Percentiles rank a stretch among this genome's conserved stretches.
Evolutionary conservation across 2,329 filamentous ascomycete genomes (phyloP).

Genomic region (Colletotrichum eremochloae): DNA sequence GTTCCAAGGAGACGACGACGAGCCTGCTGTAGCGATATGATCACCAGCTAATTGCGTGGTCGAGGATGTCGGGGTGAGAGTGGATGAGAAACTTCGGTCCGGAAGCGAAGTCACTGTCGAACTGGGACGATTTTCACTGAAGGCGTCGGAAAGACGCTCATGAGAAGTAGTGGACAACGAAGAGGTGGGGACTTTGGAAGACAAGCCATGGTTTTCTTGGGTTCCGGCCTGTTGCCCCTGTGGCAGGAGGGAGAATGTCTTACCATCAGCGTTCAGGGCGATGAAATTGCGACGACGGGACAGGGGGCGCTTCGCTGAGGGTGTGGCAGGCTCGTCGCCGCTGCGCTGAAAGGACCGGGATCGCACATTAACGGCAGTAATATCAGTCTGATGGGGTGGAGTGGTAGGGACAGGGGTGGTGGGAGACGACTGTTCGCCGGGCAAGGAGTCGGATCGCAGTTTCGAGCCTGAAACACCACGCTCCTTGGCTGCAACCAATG

Average conservation of each 20-base stretch:
- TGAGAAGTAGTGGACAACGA: slow-evolving; percentile 65
- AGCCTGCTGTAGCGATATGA: slow-evolving; percentile 44
- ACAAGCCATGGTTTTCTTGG: slow-evolving; percentile 42
- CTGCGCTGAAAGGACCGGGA: slow-evolving; percentile 43
- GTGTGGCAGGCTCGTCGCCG: slow-evolving; percentile 42
- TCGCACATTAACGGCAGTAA: slow-evolving; percentile 55
- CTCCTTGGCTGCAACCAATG: slow-evolving; percentile 55
- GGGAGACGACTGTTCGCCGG: slow-evolving; percentile 51
- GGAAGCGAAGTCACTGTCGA: slow-evolving; percentile 63
- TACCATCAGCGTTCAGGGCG: slow-evolving; percentile 65
- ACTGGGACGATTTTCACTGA: slow-evolving; percentile 62
- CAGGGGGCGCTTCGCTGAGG: slow-evolving; percentile 48
- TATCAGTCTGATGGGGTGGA: slow-evolving; percentile 56
- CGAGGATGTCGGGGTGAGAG: slow-evolving; percentile 50
- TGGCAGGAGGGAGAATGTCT: slow-evolving; percentile 68
- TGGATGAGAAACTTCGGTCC: slow-evolving; percentile 58
- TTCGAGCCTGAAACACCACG: slow-evolving; percentile 62
- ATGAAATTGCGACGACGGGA: slow-evolving; percentile 61
- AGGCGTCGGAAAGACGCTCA: slow-evolving; percentile 62
- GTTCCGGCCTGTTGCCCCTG: slow-evolving; percentile 44
- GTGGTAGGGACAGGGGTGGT: slow-evolving; percentile 54
- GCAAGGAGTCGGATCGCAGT: slow-evolving; percentile 52
- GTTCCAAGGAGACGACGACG: slow-evolving; percentile 61
- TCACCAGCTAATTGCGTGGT: slow-evolving; percentile 53
- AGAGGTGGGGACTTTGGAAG: slow-evolving; percentile 56